Conservation (phyloP, 495 filamentous ascomycete species). For the Neurospora sublineolata region DNA sequence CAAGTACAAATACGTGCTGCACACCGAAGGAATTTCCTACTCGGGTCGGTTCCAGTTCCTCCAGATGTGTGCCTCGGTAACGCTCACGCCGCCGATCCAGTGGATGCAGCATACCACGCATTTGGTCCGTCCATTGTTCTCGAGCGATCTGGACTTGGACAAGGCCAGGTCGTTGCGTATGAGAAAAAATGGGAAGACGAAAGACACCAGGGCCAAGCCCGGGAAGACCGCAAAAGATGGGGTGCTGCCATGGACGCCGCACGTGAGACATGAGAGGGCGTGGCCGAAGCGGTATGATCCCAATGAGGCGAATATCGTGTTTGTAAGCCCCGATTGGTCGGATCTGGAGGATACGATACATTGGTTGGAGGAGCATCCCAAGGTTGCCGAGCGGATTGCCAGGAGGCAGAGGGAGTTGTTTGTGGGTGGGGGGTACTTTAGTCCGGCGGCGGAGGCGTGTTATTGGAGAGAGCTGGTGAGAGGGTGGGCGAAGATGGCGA, state of each 20-base stretch:
- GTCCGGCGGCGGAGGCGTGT: slow-evolving; percentile 39
- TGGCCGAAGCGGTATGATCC: slow-evolving; percentile 30
- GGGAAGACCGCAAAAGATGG: background rate
- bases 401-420: slow-evolving; percentile 34
- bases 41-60: slow-evolving; percentile 44
- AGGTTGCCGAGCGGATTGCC: slow-evolving; percentile 38
- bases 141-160: slow-evolving; percentile 16
- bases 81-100: slow-evolving; percentile 35
- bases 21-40: slow-evolving; percentile 53
- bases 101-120: slow-evolving; percentile 43
- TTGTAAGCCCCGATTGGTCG: slow-evolving; percentile 41
- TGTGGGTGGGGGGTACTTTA: slow-evolving; percentile 35
- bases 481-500: slow-evolving; percentile 34
- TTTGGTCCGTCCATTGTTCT: slow-evolving; percentile 32
- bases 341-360: slow-evolving; percentile 34
- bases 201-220: background rate
- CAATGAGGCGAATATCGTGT: slow-evolving; percentile 38
- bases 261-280: slow-evolving; percentile 10
- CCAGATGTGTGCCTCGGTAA: slow-evolving; percentile 37
- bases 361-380: slow-evolving; percentile 32
- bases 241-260: slow-evolving; percentile 7
- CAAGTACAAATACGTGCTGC: slow-evolving; percentile 40
- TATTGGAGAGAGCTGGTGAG: slow-evolving; percentile 42
- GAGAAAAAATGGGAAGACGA: background rate
- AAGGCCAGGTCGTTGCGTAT: background rate